A percentile compares a stretch with the other conserved stretches of the same genome.
These are phyloP conservation scores for sorghum (Sorghum bicolor) DNA, from an alignment of 176 grass and related monocot species.

Conservation along the genomic window DNA sequence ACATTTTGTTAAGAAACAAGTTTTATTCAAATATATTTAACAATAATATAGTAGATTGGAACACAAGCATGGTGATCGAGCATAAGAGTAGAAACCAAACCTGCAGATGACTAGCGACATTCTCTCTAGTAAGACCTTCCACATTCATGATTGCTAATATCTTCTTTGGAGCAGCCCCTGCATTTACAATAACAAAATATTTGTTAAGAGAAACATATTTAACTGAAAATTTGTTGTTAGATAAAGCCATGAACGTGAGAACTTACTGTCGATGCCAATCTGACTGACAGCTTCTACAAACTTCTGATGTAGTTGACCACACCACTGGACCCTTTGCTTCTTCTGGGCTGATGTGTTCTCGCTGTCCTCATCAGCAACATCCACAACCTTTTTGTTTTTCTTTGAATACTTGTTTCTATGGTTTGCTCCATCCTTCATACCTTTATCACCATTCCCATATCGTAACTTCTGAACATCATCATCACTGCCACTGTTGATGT, in stretches of 20 bases:
- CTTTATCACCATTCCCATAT: too few species aligned
- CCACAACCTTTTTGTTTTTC: not conserved
- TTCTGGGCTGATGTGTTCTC: slow-evolving; percentile 14
- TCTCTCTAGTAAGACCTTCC: slow-evolving; percentile 43
- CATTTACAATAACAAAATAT: not conserved
- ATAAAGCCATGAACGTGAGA: not conserved
- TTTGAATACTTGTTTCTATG: slow-evolving; percentile 25
- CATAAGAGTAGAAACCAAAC: slow-evolving; percentile 27
- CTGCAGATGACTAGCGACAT: slow-evolving; percentile 71
- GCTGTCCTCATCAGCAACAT: not conserved
- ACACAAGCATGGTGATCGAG: not conserved
- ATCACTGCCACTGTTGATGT: too few species aligned
- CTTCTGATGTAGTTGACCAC: slow-evolving; percentile 41
- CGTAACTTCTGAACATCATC: too few species aligned
- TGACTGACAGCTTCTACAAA: slow-evolving; percentile 52
- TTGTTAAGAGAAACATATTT: not conserved
- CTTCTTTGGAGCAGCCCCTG: slow-evolving; percentile 59
- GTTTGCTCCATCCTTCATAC: not conserved
- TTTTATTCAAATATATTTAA: not conserved
- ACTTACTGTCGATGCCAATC: slow-evolving; percentile 64
- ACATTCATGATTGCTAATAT: slow-evolving; percentile 64
- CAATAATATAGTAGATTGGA: not conserved
- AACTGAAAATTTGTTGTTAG: not conserved
- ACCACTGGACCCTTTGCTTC: slow-evolving; percentile 58
- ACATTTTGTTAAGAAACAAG: not conserved